Percentiles rank a stretch among this genome's conserved stretches.
These are phyloP conservation scores for Colletotrichum plurivorum DNA, from an alignment of 2,329 filamentous ascomycete species.

Conservation along the genomic window DNA sequence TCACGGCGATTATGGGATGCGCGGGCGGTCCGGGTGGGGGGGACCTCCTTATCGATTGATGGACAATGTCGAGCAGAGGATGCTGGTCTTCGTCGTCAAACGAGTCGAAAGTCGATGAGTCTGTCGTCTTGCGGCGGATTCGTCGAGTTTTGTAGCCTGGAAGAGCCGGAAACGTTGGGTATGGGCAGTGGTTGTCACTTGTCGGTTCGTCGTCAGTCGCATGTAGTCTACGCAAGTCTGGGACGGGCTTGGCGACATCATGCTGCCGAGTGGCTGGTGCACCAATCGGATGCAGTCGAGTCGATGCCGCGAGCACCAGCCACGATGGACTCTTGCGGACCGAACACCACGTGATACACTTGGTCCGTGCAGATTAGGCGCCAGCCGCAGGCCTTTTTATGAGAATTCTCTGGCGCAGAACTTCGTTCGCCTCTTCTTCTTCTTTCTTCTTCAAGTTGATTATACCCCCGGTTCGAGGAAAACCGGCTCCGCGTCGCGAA, in stretches of 20 bases:
- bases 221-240: constrained; percentile 34
- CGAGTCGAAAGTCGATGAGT: constrained; percentile 15
- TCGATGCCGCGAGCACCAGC: not conserved
- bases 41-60: constrained; percentile 1
- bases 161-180: constrained; percentile 30
- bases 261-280: constrained; percentile 37
- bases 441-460: constrained; percentile 66
- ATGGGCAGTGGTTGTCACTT: not conserved
- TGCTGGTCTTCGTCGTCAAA: not conserved
- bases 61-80: not conserved
- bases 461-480: constrained; percentile 66
- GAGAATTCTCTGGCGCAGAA: constrained; percentile 11
- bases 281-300: constrained; percentile 14
- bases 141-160: constrained; percentile 1
- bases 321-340: not conserved
- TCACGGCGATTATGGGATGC: constrained; percentile 4
- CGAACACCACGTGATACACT: constrained; percentile 12
- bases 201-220: constrained; percentile 25
- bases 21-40: not conserved
- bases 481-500: constrained; percentile 64
- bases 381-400: constrained; percentile 34
- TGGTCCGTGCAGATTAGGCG: constrained; percentile 24
- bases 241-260: constrained; percentile 37
- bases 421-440: constrained; percentile 47
- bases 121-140: constrained; percentile 9